Conservation (phyloP, 129 eudicot species). For the Chrysanthemum lavandulifolium region DNA sequence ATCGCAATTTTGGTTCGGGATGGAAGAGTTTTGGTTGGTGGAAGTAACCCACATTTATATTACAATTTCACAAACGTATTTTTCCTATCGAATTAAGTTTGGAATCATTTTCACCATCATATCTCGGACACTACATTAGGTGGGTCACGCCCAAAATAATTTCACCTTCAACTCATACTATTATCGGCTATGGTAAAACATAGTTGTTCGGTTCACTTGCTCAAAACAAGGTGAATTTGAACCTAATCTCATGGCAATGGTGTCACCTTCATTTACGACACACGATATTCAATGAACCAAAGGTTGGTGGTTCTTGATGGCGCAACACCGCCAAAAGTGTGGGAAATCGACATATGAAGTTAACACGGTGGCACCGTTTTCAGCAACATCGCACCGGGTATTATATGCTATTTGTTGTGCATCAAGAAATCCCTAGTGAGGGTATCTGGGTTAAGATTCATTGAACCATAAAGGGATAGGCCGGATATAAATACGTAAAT, state of each 20-base stretch:
- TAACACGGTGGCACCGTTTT: constrained; percentile 35
- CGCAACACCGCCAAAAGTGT: constrained; percentile 5
- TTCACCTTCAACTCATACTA: constrained; percentile 34
- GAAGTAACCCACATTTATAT: constrained; percentile 56
- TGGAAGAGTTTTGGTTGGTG: constrained; percentile 63
- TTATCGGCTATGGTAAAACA: constrained; percentile 30
- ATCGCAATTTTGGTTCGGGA: constrained; percentile 57
- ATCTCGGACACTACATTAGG: constrained; percentile 31
- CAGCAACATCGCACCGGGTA: constrained; percentile 64
- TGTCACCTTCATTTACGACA: constrained; percentile 69
- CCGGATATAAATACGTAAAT: neutral
- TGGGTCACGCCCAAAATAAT: constrained; percentile 44
- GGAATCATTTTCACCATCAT: constrained; percentile 75
- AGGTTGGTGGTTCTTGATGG: constrained; percentile 51
- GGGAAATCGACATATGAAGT: constrained; percentile 39
- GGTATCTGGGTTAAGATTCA: constrained; percentile 68
- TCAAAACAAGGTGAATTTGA: constrained; percentile 21
- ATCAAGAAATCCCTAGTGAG: constrained; percentile 62
- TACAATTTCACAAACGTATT: constrained; percentile 54
- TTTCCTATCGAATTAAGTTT: constrained; percentile 70
- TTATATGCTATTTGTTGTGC: constrained; percentile 67
- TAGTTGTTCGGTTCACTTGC: constrained; percentile 37
- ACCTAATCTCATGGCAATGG: constrained; percentile 41
- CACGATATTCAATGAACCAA: constrained; percentile 85
- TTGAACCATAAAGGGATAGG: constrained; percentile 6